Evolutionary conservation across 148 eudicot genomes (phyloP), one percentile per base, ranked within the genome.

Genomic region (Vaccinium macrocarpon): DNA sequence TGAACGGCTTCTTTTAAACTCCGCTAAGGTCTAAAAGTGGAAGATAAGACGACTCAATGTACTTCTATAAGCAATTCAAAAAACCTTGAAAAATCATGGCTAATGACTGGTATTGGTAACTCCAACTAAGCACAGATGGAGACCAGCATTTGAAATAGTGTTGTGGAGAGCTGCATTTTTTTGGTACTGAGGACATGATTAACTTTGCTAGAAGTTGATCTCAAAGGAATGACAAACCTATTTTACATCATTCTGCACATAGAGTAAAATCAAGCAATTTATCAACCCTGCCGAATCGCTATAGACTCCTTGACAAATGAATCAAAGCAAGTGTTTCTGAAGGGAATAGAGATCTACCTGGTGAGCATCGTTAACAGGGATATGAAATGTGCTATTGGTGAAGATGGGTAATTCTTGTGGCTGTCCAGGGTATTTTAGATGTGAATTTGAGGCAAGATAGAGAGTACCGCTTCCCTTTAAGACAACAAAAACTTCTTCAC

Each of bases 401-500:
- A 88, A 92, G 49, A 96, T 89, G 8, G 91, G 89, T 75, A 89
- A 88, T 61, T 81, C 91, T 87, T 92, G 89, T 76, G 98, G 98
- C 81, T 82, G 88, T 55, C 99, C 99, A 18, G 99, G 99, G 88
- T 90, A 86, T 73, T 89, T 94, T 53, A 84, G 82, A 88, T 96
- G 93, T 64, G 97, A 86, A 72, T 90, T 83, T 66, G 93, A 78
- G 32, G 98, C 94, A 82, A 91, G 88, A 91, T 90, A 92, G 38
- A 96, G 88, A 84, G 94, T 92, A 49, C 99, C 99, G 73, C 91
- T 91, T 49, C 99, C 99, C 90, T 91, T 93, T 53, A 94, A 72
- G 59, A 96, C 97, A 81, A 96, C 89, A 89, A 92, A 96, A 57
- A 96, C 94, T 89, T 96, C 97, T 88, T 94, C 99, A 86, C 99